Base-by-base conservation (phyloP, 2,329 filamentous ascomycete genomes). In the Leptodontidium sp. region DNA sequence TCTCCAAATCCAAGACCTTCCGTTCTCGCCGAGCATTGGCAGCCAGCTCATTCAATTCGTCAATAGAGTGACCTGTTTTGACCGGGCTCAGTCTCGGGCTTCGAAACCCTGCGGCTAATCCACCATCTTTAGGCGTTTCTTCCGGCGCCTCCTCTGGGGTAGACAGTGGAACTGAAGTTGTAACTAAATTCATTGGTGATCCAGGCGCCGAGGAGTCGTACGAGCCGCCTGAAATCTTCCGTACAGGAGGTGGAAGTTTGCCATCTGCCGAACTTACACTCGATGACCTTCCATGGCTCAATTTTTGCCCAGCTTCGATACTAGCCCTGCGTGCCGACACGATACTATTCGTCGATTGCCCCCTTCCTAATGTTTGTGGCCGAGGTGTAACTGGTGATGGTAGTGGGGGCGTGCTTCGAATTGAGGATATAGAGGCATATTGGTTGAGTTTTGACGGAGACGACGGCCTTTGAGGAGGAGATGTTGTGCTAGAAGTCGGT, bases 1-100 rank as follows among this genome's bases (percentile, higher is more conserved):
- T 99, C 78, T 99, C 93, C 6, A 99, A 84, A 78, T 99, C 96
- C 73, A 98, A 88, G 0, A 99, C 94, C 82, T 98, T 99, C 70
- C 96, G 89, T 80, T 98, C 96, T 45, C 93, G 88, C 38, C 96
- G 88, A 15, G 96, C 96, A 78, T 93, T 96, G n/a, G 91, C 88
- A 12, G 96, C 93, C 7, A 93, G 84, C 69, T 97, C 94, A 70
- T 88, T 92, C 70, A 91, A 83, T 8, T 88, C 85, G 66, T 91
- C 88, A 17, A 87, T 80, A 14, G 84, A 83, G 74, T 81, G 82
- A 38, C 78, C 83, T 59, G 84, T 84, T 78, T 86, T 92, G 21
- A 85, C 85, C 4, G 90, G 87, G 64, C 43, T 72, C 67, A 21
- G 59, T 61, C 15, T 55, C 26, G 63, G 63, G 63, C 63, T 65